Conservation (phyloP, 1,284 basidiomycete genomes). For the Marasmius sp. region DNA sequence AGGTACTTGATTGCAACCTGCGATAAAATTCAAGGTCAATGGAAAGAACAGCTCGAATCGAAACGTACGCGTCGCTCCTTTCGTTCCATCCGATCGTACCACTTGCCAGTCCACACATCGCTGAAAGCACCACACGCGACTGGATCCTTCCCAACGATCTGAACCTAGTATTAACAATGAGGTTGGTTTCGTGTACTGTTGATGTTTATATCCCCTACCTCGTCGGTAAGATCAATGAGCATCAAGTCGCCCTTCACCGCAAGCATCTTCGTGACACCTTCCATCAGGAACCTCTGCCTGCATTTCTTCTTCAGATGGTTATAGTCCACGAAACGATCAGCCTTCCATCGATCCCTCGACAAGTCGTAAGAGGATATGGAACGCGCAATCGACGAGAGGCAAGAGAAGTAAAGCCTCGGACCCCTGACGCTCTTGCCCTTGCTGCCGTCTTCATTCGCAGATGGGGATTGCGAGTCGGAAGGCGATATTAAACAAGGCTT, state of each 20-base stretch:
- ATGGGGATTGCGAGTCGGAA: not conserved
- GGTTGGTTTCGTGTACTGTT: not conserved
- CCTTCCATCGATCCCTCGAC: slow-evolving; percentile 47
- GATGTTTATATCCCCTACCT: slow-evolving; percentile 28
- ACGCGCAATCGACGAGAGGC: slow-evolving; percentile 46
- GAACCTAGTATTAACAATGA: slow-evolving; percentile 10
- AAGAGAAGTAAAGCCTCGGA: slow-evolving; percentile 45
- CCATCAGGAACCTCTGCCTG: slow-evolving; percentile 50
- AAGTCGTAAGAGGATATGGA: slow-evolving; percentile 53
- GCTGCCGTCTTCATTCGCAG: not conserved
- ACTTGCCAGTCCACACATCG: slow-evolving; percentile 58
- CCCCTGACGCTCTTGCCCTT: not conserved
- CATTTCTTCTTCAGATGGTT: slow-evolving; percentile 52
- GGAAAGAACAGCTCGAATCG: not conserved
- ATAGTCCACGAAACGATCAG: slow-evolving; percentile 48
- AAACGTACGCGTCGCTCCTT: slow-evolving; percentile 33
- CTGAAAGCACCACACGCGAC: slow-evolving; percentile 54
- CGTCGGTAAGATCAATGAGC: slow-evolving; percentile 54
- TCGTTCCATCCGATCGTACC: slow-evolving; percentile 45
- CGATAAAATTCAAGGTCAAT: not conserved
- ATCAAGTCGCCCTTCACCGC: slow-evolving; percentile 43
- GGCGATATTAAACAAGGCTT: not conserved
- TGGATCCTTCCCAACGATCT: slow-evolving; percentile 31
- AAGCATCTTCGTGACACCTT: slow-evolving; percentile 55
- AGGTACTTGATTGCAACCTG: slow-evolving; percentile 58